Evolutionary conservation across 73 alveolate genomes (phyloP), one percentile per base, ranked within the genome.

Genomic region (Paramecium pentaurelia): DNA sequence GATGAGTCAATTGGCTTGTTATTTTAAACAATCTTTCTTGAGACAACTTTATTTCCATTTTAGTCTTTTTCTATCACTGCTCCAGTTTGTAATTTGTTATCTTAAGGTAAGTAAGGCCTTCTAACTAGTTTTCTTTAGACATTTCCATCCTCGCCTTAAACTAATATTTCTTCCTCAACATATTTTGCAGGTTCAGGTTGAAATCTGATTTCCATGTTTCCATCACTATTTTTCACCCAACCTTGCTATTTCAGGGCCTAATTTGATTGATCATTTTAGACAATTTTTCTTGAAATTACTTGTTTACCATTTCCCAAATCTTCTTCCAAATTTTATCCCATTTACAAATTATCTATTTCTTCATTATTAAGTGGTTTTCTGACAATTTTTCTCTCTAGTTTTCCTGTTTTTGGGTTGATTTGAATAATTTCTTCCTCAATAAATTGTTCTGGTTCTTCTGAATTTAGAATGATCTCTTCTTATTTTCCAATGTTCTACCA

Each of bases 401-500:
- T 60, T 34, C 83, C 83, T 60, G 83, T 60, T 34, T 60, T 60
- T 60, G 83, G 47, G 8, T 60, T 60, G 8, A 60, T 34, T 60
- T 60, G 27, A 20, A 60, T 60, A 3, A 60, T 60, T 22, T 60
- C 83, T n/a, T 60, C 83, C 22, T 60, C 83, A 2, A 60, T 25
- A 25, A 60, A 60, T 60, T 60, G 27, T 60, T 60, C 83, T 60
- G 83, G 83, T 60, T 60, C 83, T 30, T 34, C 44, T 60, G 83
- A 27, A 60, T 60, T 60, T 34, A 60, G 27, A 6, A 60, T 30
- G 38, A 60, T 60, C 27, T 60, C 83, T 60, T 60, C 83, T 25
- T 60, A 34, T 25, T 60, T 60, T 9, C 83, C 83, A 2, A 30
- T 27, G 9, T 30, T 27, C 9, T 60, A 30, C 83, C 83, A 60